phyloP scores from a whole-genome alignment of 169 alveolate species.

The Perkinsus olseni region DNA sequence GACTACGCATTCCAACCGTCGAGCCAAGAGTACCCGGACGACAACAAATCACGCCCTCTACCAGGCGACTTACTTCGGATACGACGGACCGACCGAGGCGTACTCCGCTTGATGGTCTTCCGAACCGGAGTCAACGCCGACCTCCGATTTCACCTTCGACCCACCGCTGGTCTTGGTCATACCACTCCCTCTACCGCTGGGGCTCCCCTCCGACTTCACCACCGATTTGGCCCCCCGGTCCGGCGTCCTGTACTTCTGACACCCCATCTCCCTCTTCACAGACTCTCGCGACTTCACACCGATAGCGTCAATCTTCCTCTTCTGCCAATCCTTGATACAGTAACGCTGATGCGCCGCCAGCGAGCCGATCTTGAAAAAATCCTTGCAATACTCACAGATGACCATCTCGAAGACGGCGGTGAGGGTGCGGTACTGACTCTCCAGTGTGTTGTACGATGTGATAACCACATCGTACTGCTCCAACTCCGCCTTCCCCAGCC shows the following conservation, averaged over 20 bases:
- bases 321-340: background rate
- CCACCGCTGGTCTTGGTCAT: background rate
- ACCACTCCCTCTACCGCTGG: background rate
- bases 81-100: background rate
- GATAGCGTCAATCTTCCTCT: background rate
- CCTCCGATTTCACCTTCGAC: background rate
- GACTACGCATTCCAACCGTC: too few species aligned
- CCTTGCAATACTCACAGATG: background rate
- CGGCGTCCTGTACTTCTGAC: background rate
- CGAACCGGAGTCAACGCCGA: background rate
- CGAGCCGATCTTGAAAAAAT: background rate
- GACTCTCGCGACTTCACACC: background rate
- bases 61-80: background rate
- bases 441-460: constrained; percentile 62
- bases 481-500: constrained; percentile 46
- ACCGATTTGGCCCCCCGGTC: background rate
- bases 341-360: background rate
- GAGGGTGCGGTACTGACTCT: constrained; percentile 45
- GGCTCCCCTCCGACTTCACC: background rate
- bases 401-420: background rate
- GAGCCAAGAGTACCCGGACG: too few species aligned
- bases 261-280: background rate
- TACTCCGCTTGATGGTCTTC: background rate
- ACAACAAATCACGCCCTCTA: background rate
- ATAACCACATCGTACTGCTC: constrained; percentile 64